Evolutionary conservation across 306 rosid species (phyloP).

Genomic region (Lotus japonicus): DNA sequence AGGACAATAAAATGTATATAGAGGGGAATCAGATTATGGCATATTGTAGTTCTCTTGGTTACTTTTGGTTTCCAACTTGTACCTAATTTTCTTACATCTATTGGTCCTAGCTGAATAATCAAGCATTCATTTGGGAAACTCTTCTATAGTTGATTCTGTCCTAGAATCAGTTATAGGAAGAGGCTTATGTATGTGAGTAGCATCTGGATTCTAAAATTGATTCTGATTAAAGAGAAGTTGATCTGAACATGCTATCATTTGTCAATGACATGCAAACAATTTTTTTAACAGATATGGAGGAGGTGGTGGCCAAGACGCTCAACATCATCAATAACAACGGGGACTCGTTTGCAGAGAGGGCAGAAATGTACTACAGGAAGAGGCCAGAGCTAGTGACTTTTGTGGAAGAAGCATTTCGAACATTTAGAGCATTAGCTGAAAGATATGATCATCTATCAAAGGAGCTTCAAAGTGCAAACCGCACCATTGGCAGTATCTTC

Average conservation of each 20-base stretch:
- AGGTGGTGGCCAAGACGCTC: constrained; percentile 50
- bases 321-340: constrained; percentile 65
- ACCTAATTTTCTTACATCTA: background rate
- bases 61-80: background rate
- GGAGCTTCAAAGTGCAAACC: constrained; percentile 86
- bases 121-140: background rate
- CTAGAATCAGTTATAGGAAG: too few species aligned
- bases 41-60: background rate
- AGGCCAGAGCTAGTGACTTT: constrained; percentile 72
- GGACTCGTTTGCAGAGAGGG: constrained; percentile 83
- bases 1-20: background rate
- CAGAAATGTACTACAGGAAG: constrained; percentile 84
- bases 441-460: constrained; percentile 70
- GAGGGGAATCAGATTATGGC: background rate
- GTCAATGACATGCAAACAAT: background rate
- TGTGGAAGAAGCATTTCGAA: constrained; percentile 68
- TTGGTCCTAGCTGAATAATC: background rate
- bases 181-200: too few species aligned
- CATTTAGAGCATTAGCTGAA: constrained; percentile 77
- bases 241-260: too few species aligned
- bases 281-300: constrained; percentile 77
- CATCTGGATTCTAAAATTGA: too few species aligned
- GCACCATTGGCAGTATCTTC: constrained; percentile 67
- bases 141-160: too few species aligned
- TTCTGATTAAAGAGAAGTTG: too few species aligned